phyloP scores from a whole-genome alignment of 208 protist genomes.

The Acanthamoeba sp. region DNA sequence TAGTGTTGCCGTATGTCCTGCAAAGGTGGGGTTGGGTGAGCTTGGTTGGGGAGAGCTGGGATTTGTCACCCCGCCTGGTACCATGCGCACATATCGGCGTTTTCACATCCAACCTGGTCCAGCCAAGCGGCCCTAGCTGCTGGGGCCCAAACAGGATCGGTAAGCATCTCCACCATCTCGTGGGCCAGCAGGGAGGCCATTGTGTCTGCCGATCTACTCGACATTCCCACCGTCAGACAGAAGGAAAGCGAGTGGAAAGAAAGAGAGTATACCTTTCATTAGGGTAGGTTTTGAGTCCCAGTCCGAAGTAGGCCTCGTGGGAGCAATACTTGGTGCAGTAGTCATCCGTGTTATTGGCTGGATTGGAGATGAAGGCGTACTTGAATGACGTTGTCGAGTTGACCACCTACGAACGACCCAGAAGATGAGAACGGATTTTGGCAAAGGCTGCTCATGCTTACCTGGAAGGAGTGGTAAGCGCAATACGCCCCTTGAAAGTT shows the following conservation, averaged over 20 bases:
- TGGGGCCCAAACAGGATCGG: constrained; percentile 42
- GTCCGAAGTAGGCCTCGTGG: constrained; percentile 43
- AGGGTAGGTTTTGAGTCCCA: background rate
- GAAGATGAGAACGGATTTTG: background rate
- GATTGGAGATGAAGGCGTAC: constrained; percentile 32
- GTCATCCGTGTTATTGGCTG: background rate
- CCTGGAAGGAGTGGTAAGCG: constrained; percentile 41
- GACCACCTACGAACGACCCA: background rate
- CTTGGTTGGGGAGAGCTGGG: background rate
- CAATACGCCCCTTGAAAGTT: constrained; percentile 47
- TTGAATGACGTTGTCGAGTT: background rate
- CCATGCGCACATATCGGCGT: constrained; percentile 49
- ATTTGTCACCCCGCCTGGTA: too few relatives aligned
- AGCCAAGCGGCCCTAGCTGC: background rate
- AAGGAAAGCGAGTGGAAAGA: background rate
- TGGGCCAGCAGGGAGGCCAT: constrained; percentile 3
- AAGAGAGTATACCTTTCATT: constrained; percentile 1
- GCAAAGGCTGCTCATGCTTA: too few relatives aligned
- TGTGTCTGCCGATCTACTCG: background rate
- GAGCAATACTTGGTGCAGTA: constrained; percentile 46
- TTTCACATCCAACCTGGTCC: constrained; percentile 23
- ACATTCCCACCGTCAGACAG: background rate
- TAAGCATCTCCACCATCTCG: constrained; percentile 29
- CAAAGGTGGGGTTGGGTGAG: background rate
- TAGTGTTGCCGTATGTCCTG: constrained; percentile 31